Percentiles rank a stretch among this genome's conserved stretches.
phyloP scores from a whole-genome alignment of 2,329 filamentous ascomycete species.

The Teratosphaeria gauchensis region DNA sequence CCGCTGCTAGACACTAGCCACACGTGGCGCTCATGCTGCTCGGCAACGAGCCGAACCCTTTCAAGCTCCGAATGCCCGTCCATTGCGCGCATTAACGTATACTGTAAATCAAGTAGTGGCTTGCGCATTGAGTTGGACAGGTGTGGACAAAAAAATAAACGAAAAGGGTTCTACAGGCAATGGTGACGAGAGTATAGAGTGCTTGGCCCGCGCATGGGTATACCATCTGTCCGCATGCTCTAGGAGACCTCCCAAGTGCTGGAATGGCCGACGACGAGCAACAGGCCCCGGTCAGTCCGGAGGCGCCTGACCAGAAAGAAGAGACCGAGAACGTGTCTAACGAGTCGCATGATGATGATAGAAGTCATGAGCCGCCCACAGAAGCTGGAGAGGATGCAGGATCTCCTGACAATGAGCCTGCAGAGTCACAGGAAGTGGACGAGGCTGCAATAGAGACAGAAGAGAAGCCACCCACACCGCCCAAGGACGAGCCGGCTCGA shows the following conservation, averaged over 20 bases:
- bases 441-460: conserved; percentile 3
- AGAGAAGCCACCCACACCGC: conserved; percentile 2
- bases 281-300: conserved; percentile 10
- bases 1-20: no score
- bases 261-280: conserved; percentile 22
- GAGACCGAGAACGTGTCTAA: background rate
- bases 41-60: background rate
- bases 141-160: background rate
- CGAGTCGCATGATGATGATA: background rate
- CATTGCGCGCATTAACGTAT: background rate
- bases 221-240: background rate
- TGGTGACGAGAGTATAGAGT: background rate
- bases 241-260: conserved; percentile 17
- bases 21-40: no score
- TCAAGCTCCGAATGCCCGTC: no score
- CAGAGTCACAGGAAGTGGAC: background rate
- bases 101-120: background rate
- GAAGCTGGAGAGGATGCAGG: no score
- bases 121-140: background rate
- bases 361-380: no score
- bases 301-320: background rate
- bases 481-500: background rate
- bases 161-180: background rate
- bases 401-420: background rate
- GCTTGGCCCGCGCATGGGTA: background rate